phyloP scores from a whole-genome alignment of 2,329 filamentous ascomycete species.

The Byssothecium circinans region DNA sequence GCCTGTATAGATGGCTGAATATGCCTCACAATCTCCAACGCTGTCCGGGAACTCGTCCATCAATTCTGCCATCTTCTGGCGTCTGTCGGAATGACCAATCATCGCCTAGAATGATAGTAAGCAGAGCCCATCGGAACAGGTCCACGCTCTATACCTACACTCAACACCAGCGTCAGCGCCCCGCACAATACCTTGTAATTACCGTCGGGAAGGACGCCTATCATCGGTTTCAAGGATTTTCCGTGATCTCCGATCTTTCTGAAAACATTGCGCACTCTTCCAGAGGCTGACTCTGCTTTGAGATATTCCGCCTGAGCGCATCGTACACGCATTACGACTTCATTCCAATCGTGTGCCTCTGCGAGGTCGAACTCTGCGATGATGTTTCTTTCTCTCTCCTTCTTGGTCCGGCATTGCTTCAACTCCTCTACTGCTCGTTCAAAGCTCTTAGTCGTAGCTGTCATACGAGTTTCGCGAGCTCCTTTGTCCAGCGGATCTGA shows the following conservation, averaged over 20 bases:
- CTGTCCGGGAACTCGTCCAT: background rate
- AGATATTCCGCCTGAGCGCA: background rate
- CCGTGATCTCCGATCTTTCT: conserved; percentile 4
- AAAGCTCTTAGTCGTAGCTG: background rate
- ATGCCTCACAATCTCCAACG: conserved; percentile 4
- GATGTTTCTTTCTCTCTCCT: background rate
- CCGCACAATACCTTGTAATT: conserved; percentile 7
- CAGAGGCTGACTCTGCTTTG: background rate
- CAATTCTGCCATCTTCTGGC: conserved; percentile 8
- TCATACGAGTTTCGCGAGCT: background rate
- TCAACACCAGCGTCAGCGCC: conserved; percentile 5
- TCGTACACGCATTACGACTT: background rate
- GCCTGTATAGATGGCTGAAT: background rate
- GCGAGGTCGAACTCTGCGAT: conserved; percentile 1
- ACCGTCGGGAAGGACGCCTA: conserved; percentile 6
- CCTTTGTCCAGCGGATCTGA: no score
- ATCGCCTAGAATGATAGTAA: conserved; percentile 3
- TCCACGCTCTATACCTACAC: background rate
- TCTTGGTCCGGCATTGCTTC: background rate
- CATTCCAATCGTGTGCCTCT: conserved; percentile 2
- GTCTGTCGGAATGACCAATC: conserved; percentile 3
- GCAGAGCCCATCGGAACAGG: background rate
- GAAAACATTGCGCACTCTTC: conserved; percentile 1
- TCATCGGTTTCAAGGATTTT: conserved; percentile 6
- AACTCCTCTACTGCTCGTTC: conserved; percentile 1